These are phyloP conservation scores for Penicillium sumatraense DNA, from an alignment of 2,329 filamentous ascomycete species.

Conservation along the genomic window DNA sequence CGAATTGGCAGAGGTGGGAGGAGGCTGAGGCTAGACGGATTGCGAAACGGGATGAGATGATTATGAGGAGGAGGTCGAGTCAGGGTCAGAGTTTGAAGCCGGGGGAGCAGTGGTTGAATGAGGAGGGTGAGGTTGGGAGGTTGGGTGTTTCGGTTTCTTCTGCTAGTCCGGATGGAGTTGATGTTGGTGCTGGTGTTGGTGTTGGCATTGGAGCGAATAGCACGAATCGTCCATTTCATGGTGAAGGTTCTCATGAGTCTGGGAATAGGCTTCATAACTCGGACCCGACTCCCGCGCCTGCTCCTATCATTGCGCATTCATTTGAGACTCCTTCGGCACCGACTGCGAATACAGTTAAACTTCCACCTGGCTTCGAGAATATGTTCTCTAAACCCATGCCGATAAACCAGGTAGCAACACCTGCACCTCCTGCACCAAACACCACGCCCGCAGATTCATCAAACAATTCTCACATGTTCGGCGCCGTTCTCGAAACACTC, in stretches of 20 bases:
- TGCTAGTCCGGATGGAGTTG: constrained; percentile 10
- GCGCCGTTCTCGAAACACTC: constrained; percentile 41
- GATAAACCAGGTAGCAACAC: constrained; percentile 4
- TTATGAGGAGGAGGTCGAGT: constrained; percentile 20
- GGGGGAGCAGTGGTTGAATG: constrained; percentile 16
- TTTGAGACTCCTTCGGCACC: constrained; percentile 12
- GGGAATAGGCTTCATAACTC: background rate
- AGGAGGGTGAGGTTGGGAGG: background rate
- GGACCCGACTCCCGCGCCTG: constrained; percentile 7
- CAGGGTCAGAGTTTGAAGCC: no score
- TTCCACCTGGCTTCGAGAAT: constrained; percentile 45
- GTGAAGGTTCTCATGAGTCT: background rate
- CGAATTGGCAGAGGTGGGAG: constrained; percentile 46
- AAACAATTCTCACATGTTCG: constrained; percentile 32
- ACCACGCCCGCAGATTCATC: constrained; percentile 18
- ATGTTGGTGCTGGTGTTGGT: constrained; percentile 1
- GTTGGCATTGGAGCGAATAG: background rate
- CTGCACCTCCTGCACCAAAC: background rate
- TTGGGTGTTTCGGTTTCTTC: constrained; percentile 8
- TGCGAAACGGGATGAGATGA: constrained; percentile 39
- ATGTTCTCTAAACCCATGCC: constrained; percentile 38
- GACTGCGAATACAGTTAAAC: constrained; percentile 15
- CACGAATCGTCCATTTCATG: constrained; percentile 1
- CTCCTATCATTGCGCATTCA: constrained; percentile 1
- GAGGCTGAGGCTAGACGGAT: constrained; percentile 43